Evolutionary conservation across 345 rosid genomes (phyloP).

Genomic region (Fremontodendron californicum): DNA sequence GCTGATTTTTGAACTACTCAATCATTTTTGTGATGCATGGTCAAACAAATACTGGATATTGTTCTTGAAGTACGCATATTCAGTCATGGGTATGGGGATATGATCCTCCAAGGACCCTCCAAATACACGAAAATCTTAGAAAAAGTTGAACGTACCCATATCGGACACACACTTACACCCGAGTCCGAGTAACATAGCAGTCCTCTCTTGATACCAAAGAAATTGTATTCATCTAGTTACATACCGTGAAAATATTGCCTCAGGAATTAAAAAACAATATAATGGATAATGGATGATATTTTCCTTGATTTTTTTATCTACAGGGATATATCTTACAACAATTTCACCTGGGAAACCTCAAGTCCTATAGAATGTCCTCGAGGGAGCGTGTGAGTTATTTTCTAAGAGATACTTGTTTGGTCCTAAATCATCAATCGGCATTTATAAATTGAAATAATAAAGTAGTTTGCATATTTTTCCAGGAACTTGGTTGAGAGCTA

Average conservation of each 20-base stretch:
- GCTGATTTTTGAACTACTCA: neutral
- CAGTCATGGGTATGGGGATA: no score
- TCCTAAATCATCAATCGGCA: neutral
- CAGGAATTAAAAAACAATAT: neutral
- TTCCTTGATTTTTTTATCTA: slow-evolving; percentile 22
- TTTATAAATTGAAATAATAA: slow-evolving; percentile 3
- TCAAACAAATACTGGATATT: neutral
- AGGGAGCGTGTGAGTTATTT: slow-evolving; percentile 61
- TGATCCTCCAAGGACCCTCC: no score
- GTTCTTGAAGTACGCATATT: no score
- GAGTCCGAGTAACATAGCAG: no score
- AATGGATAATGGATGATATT: neutral
- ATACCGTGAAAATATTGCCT: neutral
- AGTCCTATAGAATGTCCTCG: slow-evolving; percentile 46
- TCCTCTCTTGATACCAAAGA: neutral
- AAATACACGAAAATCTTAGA: no score
- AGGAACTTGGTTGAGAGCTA: slow-evolving; percentile 88
- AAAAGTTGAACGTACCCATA: no score
- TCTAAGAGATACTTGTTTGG: neutral
- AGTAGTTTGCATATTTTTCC: slow-evolving; percentile 11
- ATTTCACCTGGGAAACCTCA: slow-evolving; percentile 64
- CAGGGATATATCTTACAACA: slow-evolving; percentile 78
- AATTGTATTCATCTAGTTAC: no score
- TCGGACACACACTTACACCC: no score
- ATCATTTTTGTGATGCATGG: neutral